Percentiles rank a stretch among this genome's conserved stretches.
Conservation (phyloP, 768 basidiomycete species). For the Scleroderma citrinum region DNA sequence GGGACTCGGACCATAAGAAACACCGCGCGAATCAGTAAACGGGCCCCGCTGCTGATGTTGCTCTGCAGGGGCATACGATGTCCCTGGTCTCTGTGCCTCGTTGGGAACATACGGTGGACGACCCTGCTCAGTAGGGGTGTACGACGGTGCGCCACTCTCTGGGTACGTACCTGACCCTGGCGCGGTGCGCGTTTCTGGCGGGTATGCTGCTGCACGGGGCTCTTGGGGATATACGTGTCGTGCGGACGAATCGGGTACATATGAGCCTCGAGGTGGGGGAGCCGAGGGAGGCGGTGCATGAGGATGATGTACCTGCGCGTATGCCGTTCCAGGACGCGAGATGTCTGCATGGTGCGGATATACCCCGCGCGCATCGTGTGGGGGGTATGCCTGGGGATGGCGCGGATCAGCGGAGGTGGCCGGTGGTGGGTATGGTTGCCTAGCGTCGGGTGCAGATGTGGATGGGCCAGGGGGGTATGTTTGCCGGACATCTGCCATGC, state of each 20-base stretch:
- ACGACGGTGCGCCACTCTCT: conserved; percentile 2
- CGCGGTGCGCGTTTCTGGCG: conserved; percentile 4
- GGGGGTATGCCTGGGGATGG: conserved; percentile 2
- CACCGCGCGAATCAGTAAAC: not conserved
- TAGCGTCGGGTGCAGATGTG: conserved; percentile 5
- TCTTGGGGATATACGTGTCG: not conserved
- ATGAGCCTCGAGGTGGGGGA: conserved; percentile 7
- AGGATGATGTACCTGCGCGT: conserved; percentile 14
- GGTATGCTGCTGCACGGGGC: not conserved
- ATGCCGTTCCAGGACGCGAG: conserved; percentile 18
- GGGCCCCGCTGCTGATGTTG: not conserved
- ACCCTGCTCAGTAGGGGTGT: not conserved
- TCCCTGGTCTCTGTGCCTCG: not conserved
- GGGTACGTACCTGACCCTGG: conserved; percentile 13
- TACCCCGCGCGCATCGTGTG: conserved; percentile 15
- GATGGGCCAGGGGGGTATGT: conserved; percentile 6
- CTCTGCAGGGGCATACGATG: not conserved
- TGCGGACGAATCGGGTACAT: not conserved
- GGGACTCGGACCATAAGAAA: not conserved
- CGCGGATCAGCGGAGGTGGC: not conserved
- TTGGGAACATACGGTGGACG: not conserved
- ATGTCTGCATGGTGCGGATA: conserved; percentile 17
- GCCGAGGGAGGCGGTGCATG: conserved; percentile 16
- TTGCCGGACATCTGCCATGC: conserved; percentile 10
- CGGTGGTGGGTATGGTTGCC: conserved; percentile 7